phyloP scores from a whole-genome alignment of 2,329 filamentous ascomycete species.

The Penicillium sp. region DNA sequence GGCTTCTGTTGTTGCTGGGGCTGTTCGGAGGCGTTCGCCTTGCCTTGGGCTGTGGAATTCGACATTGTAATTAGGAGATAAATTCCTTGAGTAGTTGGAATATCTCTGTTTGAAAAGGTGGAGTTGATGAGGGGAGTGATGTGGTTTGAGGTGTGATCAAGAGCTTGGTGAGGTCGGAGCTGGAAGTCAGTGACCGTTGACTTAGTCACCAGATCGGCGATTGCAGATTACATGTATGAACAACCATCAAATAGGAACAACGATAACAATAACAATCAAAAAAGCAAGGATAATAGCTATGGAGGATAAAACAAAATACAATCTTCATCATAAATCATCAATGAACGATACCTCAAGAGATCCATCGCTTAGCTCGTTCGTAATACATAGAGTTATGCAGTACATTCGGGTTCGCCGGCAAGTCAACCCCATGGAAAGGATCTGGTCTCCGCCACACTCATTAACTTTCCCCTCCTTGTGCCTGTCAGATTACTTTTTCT shows the following conservation, averaged over 20 bases:
- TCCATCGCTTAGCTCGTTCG: neutral
- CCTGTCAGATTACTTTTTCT: neutral
- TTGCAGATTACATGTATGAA: neutral
- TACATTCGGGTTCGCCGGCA: slow-evolving; percentile 13
- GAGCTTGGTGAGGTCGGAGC: slow-evolving; percentile 6
- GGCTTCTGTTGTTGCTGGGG: slow-evolving; percentile 63
- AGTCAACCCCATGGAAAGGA: slow-evolving; percentile 8
- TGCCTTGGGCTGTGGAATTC: slow-evolving; percentile 36
- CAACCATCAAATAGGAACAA: neutral
- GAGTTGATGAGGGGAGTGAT: neutral
- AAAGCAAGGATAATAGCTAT: neutral
- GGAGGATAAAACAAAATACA: neutral
- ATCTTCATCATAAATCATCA: too few species aligned
- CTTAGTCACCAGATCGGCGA: slow-evolving; percentile 12
- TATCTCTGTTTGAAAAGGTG: neutral
- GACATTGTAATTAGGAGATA: slow-evolving; percentile 46
- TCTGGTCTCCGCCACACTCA: slow-evolving; percentile 4
- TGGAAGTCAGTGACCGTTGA: slow-evolving; percentile 13
- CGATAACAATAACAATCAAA: neutral
- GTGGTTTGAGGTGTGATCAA: neutral
- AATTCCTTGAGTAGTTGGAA: neutral
- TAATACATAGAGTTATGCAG: neutral
- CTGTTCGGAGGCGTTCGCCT: slow-evolving; percentile 44
- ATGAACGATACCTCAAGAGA: neutral
- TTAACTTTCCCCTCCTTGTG: neutral